These are phyloP conservation scores for Marasmius fiardii DNA, from an alignment of 1,284 basidiomycete species.

Conservation along the genomic window DNA sequence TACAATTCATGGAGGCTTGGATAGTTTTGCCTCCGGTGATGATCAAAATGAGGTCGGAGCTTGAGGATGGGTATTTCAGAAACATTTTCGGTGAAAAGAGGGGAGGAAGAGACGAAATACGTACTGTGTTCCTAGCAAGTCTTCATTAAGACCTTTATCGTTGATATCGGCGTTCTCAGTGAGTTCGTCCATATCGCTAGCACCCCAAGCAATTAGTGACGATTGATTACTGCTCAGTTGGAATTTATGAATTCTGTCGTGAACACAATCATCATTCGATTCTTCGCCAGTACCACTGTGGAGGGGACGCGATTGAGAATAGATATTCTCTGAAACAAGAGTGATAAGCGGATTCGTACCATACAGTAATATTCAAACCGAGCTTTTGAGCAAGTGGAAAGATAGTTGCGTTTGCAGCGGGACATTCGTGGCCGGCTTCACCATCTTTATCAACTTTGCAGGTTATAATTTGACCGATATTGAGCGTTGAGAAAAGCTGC, in stretches of 20 bases:
- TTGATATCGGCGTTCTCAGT: conserved; percentile 19
- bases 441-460: conserved; percentile 21
- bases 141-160: conserved; percentile 8
- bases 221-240: background rate
- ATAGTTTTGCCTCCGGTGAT: background rate
- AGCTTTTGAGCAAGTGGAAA: conserved; percentile 3
- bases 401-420: conserved; percentile 2
- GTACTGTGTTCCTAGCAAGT: conserved; percentile 7
- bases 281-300: too few species aligned
- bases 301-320: background rate
- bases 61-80: background rate
- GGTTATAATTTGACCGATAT: too few species aligned
- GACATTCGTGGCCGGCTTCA: conserved; percentile 5
- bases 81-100: background rate
- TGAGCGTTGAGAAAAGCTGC: too few species aligned
- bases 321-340: too few species aligned
- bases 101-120: background rate
- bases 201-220: background rate
- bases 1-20: conserved; percentile 13
- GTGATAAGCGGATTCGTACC: background rate
- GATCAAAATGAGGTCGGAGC: conserved; percentile 10
- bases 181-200: conserved; percentile 8
- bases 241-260: background rate
- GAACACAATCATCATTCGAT: background rate
- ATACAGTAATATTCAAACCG: conserved; percentile 7